Conservation (phyloP, 768 basidiomycete genomes). For the Russula sp. region DNA sequence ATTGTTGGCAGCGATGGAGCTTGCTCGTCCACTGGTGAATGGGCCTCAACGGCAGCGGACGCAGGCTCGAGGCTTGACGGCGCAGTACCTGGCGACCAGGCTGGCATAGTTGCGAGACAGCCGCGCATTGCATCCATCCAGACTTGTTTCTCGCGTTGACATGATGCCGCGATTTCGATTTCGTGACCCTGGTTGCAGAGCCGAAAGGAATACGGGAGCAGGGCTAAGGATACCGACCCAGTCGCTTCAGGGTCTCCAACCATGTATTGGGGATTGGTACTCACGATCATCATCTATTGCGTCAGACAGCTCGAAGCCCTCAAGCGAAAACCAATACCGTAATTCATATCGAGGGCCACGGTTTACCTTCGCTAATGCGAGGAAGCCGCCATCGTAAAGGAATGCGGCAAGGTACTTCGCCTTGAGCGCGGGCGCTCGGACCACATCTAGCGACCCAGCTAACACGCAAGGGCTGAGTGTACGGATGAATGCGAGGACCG, state of each 20-base stretch:
- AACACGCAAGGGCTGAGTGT: slow-evolving; percentile 73
- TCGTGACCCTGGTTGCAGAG: slow-evolving; percentile 12
- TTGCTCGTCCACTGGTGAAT: slow-evolving; percentile 7
- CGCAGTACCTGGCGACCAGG: slow-evolving; percentile 52
- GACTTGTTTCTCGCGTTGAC: slow-evolving; percentile 74
- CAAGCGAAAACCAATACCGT: slow-evolving; percentile 79
- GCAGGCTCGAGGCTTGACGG: slow-evolving; percentile 49
- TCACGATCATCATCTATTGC: slow-evolving; percentile 67
- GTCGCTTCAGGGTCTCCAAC: neutral
- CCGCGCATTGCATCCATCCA: slow-evolving; percentile 71
- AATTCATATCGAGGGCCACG: slow-evolving; percentile 73
- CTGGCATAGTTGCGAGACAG: slow-evolving; percentile 35
- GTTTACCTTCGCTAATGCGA: slow-evolving; percentile 86
- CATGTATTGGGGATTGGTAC: slow-evolving; percentile 25
- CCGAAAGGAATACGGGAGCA: slow-evolving; percentile 51
- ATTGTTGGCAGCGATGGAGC: slow-evolving; percentile 27
- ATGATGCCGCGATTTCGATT: slow-evolving; percentile 83
- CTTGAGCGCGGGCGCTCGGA: slow-evolving; percentile 54
- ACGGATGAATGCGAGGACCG: slow-evolving; percentile 54
- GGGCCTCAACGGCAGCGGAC: slow-evolving; percentile 14
- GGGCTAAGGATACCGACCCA: slow-evolving; percentile 39
- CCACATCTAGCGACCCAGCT: slow-evolving; percentile 82
- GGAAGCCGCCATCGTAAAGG: slow-evolving; percentile 77
- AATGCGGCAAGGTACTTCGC: slow-evolving; percentile 84
- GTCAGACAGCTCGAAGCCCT: slow-evolving; percentile 63